Evolutionary conservation across 2,329 filamentous ascomycete species (phyloP).

Genomic region (Pezicula radicicola): DNA sequence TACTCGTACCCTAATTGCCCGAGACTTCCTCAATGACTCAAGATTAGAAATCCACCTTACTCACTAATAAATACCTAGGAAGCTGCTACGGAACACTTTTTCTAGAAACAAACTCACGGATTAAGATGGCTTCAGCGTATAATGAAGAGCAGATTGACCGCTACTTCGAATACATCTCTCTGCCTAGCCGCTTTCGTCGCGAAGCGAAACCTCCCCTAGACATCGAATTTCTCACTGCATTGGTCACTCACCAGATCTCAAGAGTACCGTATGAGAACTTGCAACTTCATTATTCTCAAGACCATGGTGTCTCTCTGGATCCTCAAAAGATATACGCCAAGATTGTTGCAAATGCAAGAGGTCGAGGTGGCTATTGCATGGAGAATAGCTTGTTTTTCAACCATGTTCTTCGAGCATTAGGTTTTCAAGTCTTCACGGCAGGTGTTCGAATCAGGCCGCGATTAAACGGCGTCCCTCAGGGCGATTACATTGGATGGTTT

Average conservation of each 20-base stretch:
- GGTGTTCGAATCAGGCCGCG: conserved; percentile 34
- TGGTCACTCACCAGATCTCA: conserved; percentile 21
- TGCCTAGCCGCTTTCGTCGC: conserved; percentile 14
- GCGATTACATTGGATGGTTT: conserved; percentile 24
- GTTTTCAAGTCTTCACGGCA: conserved; percentile 50
- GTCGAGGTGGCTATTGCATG: conserved; percentile 59
- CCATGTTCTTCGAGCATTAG: conserved; percentile 47
- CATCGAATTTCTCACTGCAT: conserved; percentile 17
- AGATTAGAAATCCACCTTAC: too few relatives aligned
- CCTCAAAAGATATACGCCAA: conserved; percentile 23
- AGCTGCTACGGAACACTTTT: too few relatives aligned
- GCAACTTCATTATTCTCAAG: conserved; percentile 20
- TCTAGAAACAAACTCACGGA: background rate
- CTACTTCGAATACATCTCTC: conserved; percentile 19
- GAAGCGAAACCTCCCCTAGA: conserved; percentile 11
- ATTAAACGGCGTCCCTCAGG: conserved; percentile 17
- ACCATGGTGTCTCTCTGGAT: conserved; percentile 15
- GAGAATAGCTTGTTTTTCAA: conserved; percentile 54
- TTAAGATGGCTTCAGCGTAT: conserved; percentile 15
- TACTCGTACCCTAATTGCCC: too few relatives aligned
- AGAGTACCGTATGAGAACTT: conserved; percentile 25
- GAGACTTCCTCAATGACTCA: too few relatives aligned
- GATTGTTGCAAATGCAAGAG: conserved; percentile 20
- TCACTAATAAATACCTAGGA: too few relatives aligned
- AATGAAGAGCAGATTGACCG: conserved; percentile 13